These are phyloP conservation scores for Tetracladium maxilliforme DNA, from an alignment of 2,329 filamentous ascomycete genomes.

Conservation along the genomic window DNA sequence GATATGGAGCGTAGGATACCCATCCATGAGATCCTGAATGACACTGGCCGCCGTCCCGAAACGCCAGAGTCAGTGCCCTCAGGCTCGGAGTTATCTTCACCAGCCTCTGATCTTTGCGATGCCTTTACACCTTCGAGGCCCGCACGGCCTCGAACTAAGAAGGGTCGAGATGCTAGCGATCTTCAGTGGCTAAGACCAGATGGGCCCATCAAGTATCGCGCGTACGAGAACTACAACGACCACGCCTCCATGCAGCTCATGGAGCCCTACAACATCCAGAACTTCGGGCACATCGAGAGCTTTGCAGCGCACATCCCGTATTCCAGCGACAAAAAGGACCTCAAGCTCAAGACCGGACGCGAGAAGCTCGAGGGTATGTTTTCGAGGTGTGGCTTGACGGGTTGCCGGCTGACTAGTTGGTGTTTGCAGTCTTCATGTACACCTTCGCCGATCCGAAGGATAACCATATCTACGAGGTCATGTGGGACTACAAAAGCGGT, in stretches of 20 bases:
- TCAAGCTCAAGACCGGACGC: slow-evolving; percentile 71
- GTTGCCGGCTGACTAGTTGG: slow-evolving; percentile 6
- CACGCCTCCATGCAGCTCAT: slow-evolving; percentile 5
- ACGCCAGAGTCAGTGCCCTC: no score
- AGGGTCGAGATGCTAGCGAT: slow-evolving; percentile 2
- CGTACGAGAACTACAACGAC: slow-evolving; percentile 4
- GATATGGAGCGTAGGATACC: no score
- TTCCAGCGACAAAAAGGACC: slow-evolving; percentile 85
- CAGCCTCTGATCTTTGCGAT: no score
- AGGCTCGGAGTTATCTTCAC: no score
- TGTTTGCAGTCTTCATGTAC: slow-evolving; percentile 64
- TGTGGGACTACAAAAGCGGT: slow-evolving; percentile 96
- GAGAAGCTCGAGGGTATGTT: slow-evolving; percentile 74
- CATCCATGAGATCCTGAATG: no score
- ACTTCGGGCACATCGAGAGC: slow-evolving; percentile 32
- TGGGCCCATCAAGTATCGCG: slow-evolving; percentile 5
- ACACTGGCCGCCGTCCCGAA: no score
- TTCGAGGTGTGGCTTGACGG: slow-evolving; percentile 1
- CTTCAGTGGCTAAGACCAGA: slow-evolving; percentile 5
- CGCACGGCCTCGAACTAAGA: slow-evolving; percentile 4
- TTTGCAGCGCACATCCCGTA: slow-evolving; percentile 75
- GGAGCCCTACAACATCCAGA: slow-evolving; percentile 4
- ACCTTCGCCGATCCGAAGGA: slow-evolving; percentile 59
- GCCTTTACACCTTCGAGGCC: no score
- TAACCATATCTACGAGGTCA: slow-evolving; percentile 55